Base-by-base conservation (phyloP, 2,329 filamentous ascomycete genomes). In the Periconia sp. region DNA sequence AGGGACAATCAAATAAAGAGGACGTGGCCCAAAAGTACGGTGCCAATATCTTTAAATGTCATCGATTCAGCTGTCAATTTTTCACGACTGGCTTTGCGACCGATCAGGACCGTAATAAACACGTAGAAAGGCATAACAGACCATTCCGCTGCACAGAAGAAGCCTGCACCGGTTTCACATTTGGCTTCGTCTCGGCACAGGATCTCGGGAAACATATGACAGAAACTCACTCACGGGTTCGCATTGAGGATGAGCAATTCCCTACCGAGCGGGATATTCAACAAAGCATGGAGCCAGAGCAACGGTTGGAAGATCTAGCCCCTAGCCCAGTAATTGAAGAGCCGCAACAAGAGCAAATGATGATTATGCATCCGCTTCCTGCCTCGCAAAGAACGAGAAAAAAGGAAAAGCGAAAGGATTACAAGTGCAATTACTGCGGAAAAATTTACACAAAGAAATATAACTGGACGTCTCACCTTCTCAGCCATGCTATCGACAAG, bases 61-160 rank as follows among this genome's bases (percentile, higher is more conserved):
- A 49, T 8, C 36, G 45, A 23, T 45, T 52, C 22, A 55, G 43
- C 46, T 55, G 52, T 35, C 26, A 36, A 8, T 52, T 35, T 26
- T 55, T 52, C 36, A 44, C 41, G 10, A 17, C 30, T 4, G 52
- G 52, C 9, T 55, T 50, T 28, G n/a, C 23, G 8, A 40, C 38
- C 12, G 5, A 15, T 3, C 30, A 47, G 10, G 42, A 52, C 15
- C 46, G 52, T n/a, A 46, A 55, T n/a, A 36, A 39, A 30, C 49
- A 55, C 35, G 40, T 48, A 18, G 33, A 40, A 32, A 31, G 36
- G 36, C 52, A 55, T 36, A 40, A 52, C 5, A 35, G 52, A n/a
- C 48, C 52, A 23, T 38, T 41, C 23, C 49, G 36, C 17, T 55
- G 52, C 35, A 46, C 34, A 3, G 46, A 49, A 18, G 33, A 40